Evolutionary conservation across 2,329 filamentous ascomycete species (phyloP), one percentile per base, ranked within the genome.

Genomic region (Gnomoniopsis smithogilvyi): DNA sequence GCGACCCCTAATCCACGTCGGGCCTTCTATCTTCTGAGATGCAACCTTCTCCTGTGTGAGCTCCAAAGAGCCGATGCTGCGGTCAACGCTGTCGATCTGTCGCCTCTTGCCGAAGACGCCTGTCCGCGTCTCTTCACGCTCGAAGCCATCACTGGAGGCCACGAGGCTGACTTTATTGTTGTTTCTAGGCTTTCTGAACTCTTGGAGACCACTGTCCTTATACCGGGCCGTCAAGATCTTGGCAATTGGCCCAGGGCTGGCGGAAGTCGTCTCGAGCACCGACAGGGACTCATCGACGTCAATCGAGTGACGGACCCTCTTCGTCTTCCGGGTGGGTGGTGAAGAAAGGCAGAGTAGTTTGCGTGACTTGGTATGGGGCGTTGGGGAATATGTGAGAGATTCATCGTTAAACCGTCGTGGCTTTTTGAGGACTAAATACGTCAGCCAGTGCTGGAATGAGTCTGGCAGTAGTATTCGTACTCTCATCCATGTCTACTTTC

Each of bases 11-110:
- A 41, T 51, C 30, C 46, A 57, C 2, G 41, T 50, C 2, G 24
- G 8, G 2, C 21, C 58, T 11, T 53, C 55, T 21, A 58, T 61
- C 17, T 58, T 52, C 50, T 62, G 56, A 2, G 46, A 22, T 1
- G 49, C 19, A 2, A 34, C 41, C 17, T 46, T 46, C 8, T 63
- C 61, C 49, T 67, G 67, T 14, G 64, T 66, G 21, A 66, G 51
- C 33, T 68, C 64, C 7, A 68, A 58, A 19, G 58, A 34, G 4
- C 66, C 64, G 3, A 67, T 43, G 22, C 45, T 50, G 7, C 49
- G 24, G 0, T 57, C 51, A 15, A 34, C 34, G 15, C 47, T 55
- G 7, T 54, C 46, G 34, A 52, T 54, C 43, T 57, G 57, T 43
- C 43, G 34, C 46, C 51, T 61, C 14, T 41, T 58, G 11, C 47